Evolutionary conservation across 1,139 yeast genomes (phyloP), one percentile per base, ranked within the genome.

Genomic region (Candida anutae): DNA sequence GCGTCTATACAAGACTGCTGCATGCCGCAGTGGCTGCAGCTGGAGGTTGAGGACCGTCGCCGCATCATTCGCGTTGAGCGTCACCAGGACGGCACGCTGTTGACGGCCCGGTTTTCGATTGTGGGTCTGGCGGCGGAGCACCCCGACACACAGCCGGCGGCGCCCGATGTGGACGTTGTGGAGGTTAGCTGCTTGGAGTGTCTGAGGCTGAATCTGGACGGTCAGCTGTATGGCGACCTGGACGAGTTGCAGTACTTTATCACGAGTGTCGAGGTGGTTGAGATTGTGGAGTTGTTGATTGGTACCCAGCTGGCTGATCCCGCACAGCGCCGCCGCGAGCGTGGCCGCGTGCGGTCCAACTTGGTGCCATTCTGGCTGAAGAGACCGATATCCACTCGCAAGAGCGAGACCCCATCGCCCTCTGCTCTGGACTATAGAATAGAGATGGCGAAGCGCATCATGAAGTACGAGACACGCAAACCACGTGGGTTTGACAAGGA

Each of bases 401-500:
- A 62, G 53, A 53, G 56, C 24, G 62, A 55, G 15, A 30, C 11
- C 27, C 13, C 8, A 22, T 5, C 12, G 30, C 5, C 11, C 26
- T 9, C 16, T 9, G 35, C 44, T 13, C 59, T 60, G 18, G 77
- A 73, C 39, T 63, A 59, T 40, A 53, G 76, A 38, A 51, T 61
- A 18, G 79, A 74, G 41, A 56, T 76, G 36, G 81, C 81, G 4
- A 71, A 70, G 37, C 58, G 81, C 45, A 75, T 76, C 21, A 75
- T 75, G 80, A 68, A 69, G n/a, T 76, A 76, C 45, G 75, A 70
- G 36, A 57, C 62, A 14, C 61, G 82, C 42, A 74, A 72, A 42
- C 83, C 82, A 20, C 58, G 82, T 40, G 81, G 81, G 1, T 75
- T 76, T 46, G 81, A 75, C 43, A 76, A 75, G 48, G 81, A 74